Percentiles rank a stretch among this genome's conserved stretches.
phyloP scores from a whole-genome alignment of 169 alveolate genomes.

The Cryptosporidium felis region DNA sequence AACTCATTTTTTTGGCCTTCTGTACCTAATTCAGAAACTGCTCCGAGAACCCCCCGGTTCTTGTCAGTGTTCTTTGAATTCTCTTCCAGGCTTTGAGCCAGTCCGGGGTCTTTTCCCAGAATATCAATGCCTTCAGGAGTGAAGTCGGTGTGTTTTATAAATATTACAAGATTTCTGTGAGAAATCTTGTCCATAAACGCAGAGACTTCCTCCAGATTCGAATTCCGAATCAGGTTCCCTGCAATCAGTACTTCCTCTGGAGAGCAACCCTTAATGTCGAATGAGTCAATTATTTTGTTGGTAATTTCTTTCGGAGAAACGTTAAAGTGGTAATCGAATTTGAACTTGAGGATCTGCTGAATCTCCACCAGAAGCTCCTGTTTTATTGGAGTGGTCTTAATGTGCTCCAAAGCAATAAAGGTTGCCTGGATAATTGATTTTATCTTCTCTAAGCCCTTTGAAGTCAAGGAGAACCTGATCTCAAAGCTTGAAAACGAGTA shows the following conservation, averaged over 20 bases:
- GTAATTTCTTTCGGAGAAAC: constrained; percentile 24
- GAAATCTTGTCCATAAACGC: constrained; percentile 5
- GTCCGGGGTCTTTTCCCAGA: background rate
- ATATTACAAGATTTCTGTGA: background rate
- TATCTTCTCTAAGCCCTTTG: constrained; percentile 10
- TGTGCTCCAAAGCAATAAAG: constrained; percentile 13
- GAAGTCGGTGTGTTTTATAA: background rate
- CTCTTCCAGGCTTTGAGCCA: background rate
- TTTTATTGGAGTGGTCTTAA: background rate
- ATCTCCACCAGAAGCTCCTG: constrained; percentile 23
- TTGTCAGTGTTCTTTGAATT: too few relatives aligned
- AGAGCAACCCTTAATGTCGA: constrained; percentile 47
- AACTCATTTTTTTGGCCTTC: too few relatives aligned
- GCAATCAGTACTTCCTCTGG: constrained; percentile 56
- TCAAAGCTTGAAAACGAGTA: constrained; percentile 27
- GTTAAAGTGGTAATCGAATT: constrained; percentile 26
- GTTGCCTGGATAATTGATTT: constrained; percentile 17
- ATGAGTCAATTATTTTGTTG: constrained; percentile 2
- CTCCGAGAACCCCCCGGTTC: too few relatives aligned
- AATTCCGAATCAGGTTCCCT: background rate
- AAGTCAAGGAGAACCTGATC: constrained; percentile 10
- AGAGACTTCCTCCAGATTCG: constrained; percentile 3
- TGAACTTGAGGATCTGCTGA: background rate
- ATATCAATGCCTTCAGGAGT: background rate
- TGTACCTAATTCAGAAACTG: too few relatives aligned